Base-by-base conservation (phyloP, 129 eudicot species). In the Kitagawia praeruptora region DNA sequence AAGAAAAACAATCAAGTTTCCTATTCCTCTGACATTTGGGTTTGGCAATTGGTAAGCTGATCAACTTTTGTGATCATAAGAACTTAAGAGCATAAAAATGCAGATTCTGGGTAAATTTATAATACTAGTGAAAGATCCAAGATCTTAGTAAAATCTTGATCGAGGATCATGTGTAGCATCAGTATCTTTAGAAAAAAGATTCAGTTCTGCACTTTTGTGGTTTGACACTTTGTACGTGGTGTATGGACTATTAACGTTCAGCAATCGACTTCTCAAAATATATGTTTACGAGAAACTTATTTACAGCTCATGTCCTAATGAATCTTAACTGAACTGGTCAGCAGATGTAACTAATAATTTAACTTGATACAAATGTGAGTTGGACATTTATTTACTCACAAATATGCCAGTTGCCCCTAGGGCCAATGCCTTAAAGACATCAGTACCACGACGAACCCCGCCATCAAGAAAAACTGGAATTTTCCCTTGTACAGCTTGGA, bases 371-470 rank as follows among this genome's bases (percentile, higher is more conserved):
- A 37, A 8, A 45, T 51, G n/a, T 41, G 53, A 51, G 40, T 66
- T 41, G 44, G 63, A 74, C 34, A 25, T 47, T 53, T 34, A 49
- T 53, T 46, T 18, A 85, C 95, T 89, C 87, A 92, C 97, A 77
- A 92, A 90, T 64, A 92, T 84, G 40, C 97, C 97, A 1, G 96
- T 83, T 56, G 97, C 97, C 66, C 97, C 97, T 28, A 92, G 90
- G 56, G 97, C 96, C 86, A 92, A 81, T 79, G 96, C 96, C 82
- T 92, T 92, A 82, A 90, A 92, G 77, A 92, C 97, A 77, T 92
- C 96, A 4, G 97, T 92, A 75, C 96, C 97, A 83, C 96, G 96
- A n/a, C 96, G 85, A 67, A 92, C 3, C 47, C 97, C 97, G 45
- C 97, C 97, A 67, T 89, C 97, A 41, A 92, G 75, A 82, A 88